A percentile compares a stretch with the other conserved stretches of the same genome.
Conservation (phyloP, 106 monocot genomes). For the Dioscorea dumetorum region DNA sequence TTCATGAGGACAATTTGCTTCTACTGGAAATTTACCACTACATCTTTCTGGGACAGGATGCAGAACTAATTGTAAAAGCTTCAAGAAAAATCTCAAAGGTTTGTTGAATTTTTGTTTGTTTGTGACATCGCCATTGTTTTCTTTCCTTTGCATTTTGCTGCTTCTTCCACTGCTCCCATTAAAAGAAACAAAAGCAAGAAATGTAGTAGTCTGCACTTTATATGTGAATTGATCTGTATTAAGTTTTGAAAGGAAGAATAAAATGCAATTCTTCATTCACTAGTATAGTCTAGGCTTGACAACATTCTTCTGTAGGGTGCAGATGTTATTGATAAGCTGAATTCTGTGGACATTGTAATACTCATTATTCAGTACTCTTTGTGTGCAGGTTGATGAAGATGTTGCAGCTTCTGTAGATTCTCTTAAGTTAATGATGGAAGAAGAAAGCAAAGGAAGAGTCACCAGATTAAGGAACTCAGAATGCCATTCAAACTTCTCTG, state of each 20-base stretch:
- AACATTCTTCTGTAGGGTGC: too few relatives aligned
- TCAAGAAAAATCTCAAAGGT: constrained; percentile 41
- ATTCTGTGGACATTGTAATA: too few relatives aligned
- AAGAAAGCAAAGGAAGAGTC: constrained; percentile 61
- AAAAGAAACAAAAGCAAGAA: too few relatives aligned
- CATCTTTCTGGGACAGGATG: constrained; percentile 65
- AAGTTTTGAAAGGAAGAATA: too few relatives aligned
- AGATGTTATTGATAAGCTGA: too few relatives aligned
- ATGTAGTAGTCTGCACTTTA: too few relatives aligned
- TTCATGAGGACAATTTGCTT: constrained; percentile 71
- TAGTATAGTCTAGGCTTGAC: too few relatives aligned
- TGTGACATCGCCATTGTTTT: not conserved
- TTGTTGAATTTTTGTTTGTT: constrained; percentile 1
- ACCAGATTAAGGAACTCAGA: constrained; percentile 40
- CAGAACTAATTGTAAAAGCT: constrained; percentile 56
- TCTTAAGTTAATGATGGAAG: constrained; percentile 65
- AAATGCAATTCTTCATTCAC: too few relatives aligned
- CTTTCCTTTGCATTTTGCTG: not conserved
- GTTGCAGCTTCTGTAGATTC: constrained; percentile 48
- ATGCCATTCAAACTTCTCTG: constrained; percentile 44
- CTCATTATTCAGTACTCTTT: not conserved
- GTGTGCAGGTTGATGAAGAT: constrained; percentile 43
- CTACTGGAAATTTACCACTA: constrained; percentile 77
- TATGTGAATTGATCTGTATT: too few relatives aligned
- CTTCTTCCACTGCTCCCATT: not conserved